These are phyloP conservation scores for Diaporthe citri DNA, from an alignment of 2,329 filamentous ascomycete species.

Conservation along the genomic window DNA sequence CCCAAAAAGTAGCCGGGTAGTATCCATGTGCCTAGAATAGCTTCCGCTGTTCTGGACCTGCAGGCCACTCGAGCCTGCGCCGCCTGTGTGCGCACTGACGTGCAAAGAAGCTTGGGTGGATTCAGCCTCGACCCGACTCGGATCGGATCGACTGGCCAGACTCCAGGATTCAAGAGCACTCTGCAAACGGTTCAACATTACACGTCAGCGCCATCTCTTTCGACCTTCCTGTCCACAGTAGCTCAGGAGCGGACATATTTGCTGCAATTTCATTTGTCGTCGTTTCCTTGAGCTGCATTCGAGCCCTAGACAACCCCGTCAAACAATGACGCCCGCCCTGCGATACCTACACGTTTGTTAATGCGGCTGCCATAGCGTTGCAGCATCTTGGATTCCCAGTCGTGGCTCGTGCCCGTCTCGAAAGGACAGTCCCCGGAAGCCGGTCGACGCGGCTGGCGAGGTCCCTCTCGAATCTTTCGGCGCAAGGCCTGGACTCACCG, in stretches of 20 bases:
- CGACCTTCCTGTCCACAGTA: conserved; percentile 18
- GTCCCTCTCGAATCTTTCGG: background rate
- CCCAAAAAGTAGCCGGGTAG: background rate
- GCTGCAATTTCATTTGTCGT: background rate
- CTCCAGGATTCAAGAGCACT: conserved; percentile 6
- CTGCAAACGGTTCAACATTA: conserved; percentile 20
- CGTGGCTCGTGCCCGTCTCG: conserved; percentile 27
- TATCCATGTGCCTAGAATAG: conserved; percentile 15
- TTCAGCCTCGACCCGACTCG: conserved; percentile 30
- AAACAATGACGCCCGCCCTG: conserved; percentile 33
- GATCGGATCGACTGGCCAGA: conserved; percentile 27
- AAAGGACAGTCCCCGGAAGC: background rate
- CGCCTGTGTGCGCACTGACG: conserved; percentile 21
- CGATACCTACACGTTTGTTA: conserved; percentile 31
- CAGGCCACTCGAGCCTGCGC: conserved; percentile 3
- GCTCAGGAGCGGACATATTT: conserved; percentile 7
- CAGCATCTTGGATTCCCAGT: conserved; percentile 31
- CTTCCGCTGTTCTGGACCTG: conserved; percentile 18
- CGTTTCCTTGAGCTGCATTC: background rate
- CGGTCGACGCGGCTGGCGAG: conserved; percentile 5
- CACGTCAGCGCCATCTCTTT: conserved; percentile 36
- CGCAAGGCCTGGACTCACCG: background rate
- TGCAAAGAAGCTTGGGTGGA: conserved; percentile 29
- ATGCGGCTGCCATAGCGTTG: conserved; percentile 36
- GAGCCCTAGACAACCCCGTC: conserved; percentile 8